A percentile compares a stretch with the other conserved stretches of the same genome.
phyloP scores from a whole-genome alignment of 257 asterid genomes.

The Solanum sejunctum region DNA sequence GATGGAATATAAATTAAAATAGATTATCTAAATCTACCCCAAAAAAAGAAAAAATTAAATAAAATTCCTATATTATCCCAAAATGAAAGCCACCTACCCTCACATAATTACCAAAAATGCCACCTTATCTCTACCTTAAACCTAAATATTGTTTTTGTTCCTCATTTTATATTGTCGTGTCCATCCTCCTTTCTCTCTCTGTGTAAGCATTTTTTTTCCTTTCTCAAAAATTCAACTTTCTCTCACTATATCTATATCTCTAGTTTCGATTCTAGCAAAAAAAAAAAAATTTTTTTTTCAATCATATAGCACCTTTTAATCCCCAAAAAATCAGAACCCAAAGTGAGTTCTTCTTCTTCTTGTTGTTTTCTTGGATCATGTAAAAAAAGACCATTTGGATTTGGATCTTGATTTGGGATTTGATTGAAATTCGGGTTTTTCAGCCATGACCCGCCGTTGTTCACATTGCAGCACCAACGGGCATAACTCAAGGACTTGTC shows the following conservation, averaged over 20 bases:
- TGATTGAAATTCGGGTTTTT: background rate
- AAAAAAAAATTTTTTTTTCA: background rate
- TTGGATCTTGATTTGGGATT: background rate
- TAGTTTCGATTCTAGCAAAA: background rate
- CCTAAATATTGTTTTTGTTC: background rate
- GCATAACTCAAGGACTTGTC: conserved; percentile 94
- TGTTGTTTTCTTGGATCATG: conserved; percentile 3
- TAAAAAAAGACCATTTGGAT: background rate
- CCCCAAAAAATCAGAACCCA: background rate
- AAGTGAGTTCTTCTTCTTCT: background rate
- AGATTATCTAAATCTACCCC: background rate
- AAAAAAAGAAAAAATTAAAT: background rate
- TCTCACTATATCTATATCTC: background rate
- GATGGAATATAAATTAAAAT: background rate
- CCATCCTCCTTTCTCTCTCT: background rate
- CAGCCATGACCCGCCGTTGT: conserved; percentile 80
- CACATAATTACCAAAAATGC: background rate
- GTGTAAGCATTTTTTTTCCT: background rate
- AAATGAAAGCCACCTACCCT: background rate
- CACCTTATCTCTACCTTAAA: conserved; percentile 2
- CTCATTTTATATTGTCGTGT: background rate
- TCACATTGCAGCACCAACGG: conserved; percentile 99
- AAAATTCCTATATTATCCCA: background rate
- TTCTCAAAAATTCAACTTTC: background rate
- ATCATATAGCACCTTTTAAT: background rate